Base-by-base conservation (phyloP, 2,329 filamentous ascomycete genomes). In the Monosporascus sp. region DNA sequence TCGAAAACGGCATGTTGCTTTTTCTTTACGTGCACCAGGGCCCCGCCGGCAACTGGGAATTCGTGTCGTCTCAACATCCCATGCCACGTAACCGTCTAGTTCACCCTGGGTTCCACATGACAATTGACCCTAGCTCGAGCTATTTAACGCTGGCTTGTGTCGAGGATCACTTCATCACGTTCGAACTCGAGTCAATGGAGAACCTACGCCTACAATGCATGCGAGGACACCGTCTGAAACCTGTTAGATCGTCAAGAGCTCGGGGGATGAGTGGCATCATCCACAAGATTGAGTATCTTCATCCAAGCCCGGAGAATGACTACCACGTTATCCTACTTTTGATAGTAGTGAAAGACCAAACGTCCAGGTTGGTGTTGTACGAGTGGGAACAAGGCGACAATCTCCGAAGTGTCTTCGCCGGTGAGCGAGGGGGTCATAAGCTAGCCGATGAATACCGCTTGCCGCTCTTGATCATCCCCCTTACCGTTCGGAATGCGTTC, bases 281-380 rank as follows among this genome's bases (percentile, higher is more conserved):
- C 52, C 78, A 93, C 62, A 88, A 90, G 61, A 86, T 97, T 77
- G 88, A 91, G 22, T 99, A 97, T 59, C 77, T 99, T 3, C 83
- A 88, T 54, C 89, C 91, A 7, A 77, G 78, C 9, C 71, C 79
- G 0, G 79, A 83, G 50, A 85, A 92, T 55, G 78, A 83, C 9
- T 77, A 85, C 51, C 85, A 86, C 61, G 81, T 95, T 44, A 86
- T 95, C n/a, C 77, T 97, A 3, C 74, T 96, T 11, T 72, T 96
- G 43, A 77, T 87, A 18, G 62, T 82, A 17, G 70, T 78, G 50
- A 72, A 70, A 36, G 72, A 73, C 35, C 77, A 78, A 1, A 68
- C 70, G 15, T 79, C 80, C 2, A 74, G 75, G 53, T 75, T 85
- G 69, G 65, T 80, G 3, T 72, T 78, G 2, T 87, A 83, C 57